phyloP scores from a whole-genome alignment of 2,329 filamentous ascomycete species.

The Neopestalotiopsis rosae region DNA sequence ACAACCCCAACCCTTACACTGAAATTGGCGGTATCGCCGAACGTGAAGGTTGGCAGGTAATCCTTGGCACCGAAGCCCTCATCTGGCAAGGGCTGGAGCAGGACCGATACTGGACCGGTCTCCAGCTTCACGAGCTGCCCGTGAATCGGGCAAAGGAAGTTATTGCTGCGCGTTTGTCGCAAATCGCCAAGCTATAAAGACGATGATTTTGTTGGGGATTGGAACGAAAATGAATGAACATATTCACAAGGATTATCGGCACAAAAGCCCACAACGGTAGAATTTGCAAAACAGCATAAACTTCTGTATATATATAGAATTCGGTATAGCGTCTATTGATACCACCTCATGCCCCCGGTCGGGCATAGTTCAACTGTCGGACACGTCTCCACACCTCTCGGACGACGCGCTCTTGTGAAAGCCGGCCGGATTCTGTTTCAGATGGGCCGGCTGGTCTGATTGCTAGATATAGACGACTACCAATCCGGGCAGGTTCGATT shows the following conservation, averaged over 20 bases:
- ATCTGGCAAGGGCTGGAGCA: slow-evolving; percentile 76
- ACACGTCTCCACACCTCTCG: slow-evolving; percentile 77
- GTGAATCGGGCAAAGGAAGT: slow-evolving; percentile 62
- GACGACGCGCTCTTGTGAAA: slow-evolving; percentile 73
- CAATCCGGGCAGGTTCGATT: slow-evolving; percentile 66
- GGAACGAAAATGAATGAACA: not conserved
- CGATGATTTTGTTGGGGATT: not conserved
- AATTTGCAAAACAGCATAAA: not conserved
- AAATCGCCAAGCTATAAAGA: slow-evolving; percentile 35
- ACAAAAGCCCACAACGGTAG: not conserved
- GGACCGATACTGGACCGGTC: slow-evolving; percentile 69
- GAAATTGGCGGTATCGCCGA: slow-evolving; percentile 67
- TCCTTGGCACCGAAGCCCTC: slow-evolving; percentile 77
- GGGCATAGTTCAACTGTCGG: slow-evolving; percentile 66
- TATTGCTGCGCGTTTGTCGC: slow-evolving; percentile 48
- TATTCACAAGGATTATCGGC: not conserved
- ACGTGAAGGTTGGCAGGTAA: slow-evolving; percentile 71
- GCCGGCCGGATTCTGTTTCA: slow-evolving; percentile 64
- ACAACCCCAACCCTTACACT: slow-evolving; percentile 76
- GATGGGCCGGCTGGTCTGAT: slow-evolving; percentile 72
- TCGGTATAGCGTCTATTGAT: not conserved
- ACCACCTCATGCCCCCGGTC: slow-evolving; percentile 56
- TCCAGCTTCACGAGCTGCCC: slow-evolving; percentile 61
- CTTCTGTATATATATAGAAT: slow-evolving; percentile 12
- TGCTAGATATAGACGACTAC: slow-evolving; percentile 73